phyloP scores from a whole-genome alignment of 2,329 filamentous ascomycete genomes.

The Monilinia fructigena region DNA sequence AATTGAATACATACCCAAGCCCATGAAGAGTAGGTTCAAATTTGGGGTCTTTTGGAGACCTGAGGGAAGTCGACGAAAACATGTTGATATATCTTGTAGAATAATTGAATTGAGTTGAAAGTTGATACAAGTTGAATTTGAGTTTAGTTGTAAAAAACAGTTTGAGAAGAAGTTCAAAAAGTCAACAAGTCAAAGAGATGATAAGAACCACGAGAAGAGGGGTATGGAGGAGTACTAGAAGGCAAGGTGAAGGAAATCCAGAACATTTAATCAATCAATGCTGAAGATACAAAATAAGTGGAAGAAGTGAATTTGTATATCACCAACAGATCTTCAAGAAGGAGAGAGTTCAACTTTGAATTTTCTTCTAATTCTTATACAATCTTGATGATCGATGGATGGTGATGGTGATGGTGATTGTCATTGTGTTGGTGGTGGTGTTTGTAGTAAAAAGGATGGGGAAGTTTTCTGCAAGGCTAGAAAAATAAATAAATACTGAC shows the following conservation, averaged over 20 bases:
- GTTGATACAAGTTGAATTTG: neutral
- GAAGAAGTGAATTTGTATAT: neutral
- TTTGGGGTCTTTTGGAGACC: constrained; percentile 65
- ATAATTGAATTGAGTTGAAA: neutral
- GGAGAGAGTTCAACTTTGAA: constrained; percentile 2
- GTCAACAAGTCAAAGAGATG: neutral
- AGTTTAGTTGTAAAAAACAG: neutral
- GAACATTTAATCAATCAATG: neutral
- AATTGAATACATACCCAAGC: constrained; percentile 56
- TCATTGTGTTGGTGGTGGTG: neutral
- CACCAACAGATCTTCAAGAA: neutral
- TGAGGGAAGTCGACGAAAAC: constrained; percentile 69
- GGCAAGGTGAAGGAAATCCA: too few relatives aligned
- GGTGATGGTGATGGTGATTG: neutral
- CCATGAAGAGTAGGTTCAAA: constrained; percentile 65
- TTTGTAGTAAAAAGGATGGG: neutral
- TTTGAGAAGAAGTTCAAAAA: neutral
- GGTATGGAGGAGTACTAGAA: neutral
- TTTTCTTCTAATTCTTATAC: neutral
- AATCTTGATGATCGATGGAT: neutral
- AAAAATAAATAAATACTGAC: neutral
- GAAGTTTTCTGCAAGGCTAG: neutral
- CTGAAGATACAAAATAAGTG: neutral
- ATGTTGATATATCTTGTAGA: constrained; percentile 47
- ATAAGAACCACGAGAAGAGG: neutral